phyloP scores from a whole-genome alignment of 495 filamentous ascomycete genomes.

The Pyronema domesticum region DNA sequence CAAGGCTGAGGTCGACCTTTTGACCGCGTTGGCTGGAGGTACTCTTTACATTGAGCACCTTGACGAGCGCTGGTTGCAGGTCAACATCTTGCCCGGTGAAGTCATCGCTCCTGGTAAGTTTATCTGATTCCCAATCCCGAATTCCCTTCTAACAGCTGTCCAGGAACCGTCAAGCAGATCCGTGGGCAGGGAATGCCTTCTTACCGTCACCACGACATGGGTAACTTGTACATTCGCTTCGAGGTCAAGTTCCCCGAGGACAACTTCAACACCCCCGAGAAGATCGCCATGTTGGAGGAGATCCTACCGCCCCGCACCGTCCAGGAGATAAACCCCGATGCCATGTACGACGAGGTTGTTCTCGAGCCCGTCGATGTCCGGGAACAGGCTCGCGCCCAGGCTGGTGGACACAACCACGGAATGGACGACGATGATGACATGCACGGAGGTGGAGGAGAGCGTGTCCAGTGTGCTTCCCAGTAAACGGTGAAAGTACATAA shows the following conservation, averaged over 20 bases:
- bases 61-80: slow-evolving; percentile 87
- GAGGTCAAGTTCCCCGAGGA: slow-evolving; percentile 84
- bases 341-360: slow-evolving; percentile 58
- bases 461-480: slow-evolving; percentile 95
- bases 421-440: slow-evolving; percentile 78
- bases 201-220: slow-evolving; percentile 82
- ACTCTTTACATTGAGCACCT: slow-evolving; percentile 84
- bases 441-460: slow-evolving; percentile 56
- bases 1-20: slow-evolving; percentile 85
- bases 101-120: slow-evolving; percentile 79
- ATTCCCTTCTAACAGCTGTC: slow-evolving; percentile 1
- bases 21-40: slow-evolving; percentile 86
- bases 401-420: slow-evolving; percentile 25
- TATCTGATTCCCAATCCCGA: background rate
- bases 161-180: slow-evolving; percentile 83
- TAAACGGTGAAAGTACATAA: slow-evolving; percentile 33
- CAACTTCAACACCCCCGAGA: slow-evolving; percentile 37
- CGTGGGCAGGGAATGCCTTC: slow-evolving; percentile 97
- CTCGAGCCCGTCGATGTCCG: slow-evolving; percentile 68
- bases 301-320: slow-evolving; percentile 58
- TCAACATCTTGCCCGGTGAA: slow-evolving; percentile 80
- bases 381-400: slow-evolving; percentile 43
- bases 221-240: slow-evolving; percentile 96
- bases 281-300: slow-evolving; percentile 51
- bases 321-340: slow-evolving; percentile 44